These are phyloP conservation scores for Microstroma glucosiphilum DNA, from an alignment of 1,284 basidiomycete species.

Conservation along the genomic window DNA sequence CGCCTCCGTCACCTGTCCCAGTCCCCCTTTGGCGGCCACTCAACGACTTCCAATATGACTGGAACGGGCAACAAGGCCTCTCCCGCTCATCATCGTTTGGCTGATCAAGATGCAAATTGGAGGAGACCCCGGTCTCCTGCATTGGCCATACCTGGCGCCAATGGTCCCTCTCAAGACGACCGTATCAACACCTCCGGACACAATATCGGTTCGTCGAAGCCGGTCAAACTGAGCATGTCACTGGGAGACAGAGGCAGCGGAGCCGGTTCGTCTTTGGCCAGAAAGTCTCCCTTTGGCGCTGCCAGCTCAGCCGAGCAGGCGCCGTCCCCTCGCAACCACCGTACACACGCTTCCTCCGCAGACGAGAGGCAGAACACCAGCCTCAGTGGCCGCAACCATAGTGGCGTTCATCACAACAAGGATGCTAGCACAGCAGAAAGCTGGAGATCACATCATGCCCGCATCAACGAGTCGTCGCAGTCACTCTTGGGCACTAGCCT, in stretches of 20 bases:
- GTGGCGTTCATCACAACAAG: too few relatives aligned
- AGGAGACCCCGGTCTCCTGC: neutral
- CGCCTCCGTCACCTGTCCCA: too few relatives aligned
- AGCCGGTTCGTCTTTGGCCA: neutral
- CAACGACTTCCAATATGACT: too few relatives aligned
- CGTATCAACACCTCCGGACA: neutral
- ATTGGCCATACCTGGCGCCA: neutral
- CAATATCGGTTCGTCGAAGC: neutral
- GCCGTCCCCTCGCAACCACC: neutral
- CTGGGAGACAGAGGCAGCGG: constrained; percentile 1
- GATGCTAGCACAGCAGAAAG: neutral
- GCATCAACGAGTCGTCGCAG: neutral
- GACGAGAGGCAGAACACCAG: neutral
- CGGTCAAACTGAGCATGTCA: neutral
- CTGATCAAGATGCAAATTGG: constrained; percentile 6
- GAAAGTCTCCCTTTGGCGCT: neutral
- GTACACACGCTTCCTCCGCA: neutral
- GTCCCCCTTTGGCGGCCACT: too few relatives aligned
- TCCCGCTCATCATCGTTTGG: neutral
- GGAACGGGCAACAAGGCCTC: too few relatives aligned
- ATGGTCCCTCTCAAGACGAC: neutral
- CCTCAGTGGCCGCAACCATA: neutral
- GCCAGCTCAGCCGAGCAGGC: neutral
- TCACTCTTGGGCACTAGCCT: neutral
- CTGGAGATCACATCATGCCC: neutral